Evolutionary conservation across 179 eudicot species (phyloP), one percentile per base, ranked within the genome.

Genomic region (Beta corolliflora): DNA sequence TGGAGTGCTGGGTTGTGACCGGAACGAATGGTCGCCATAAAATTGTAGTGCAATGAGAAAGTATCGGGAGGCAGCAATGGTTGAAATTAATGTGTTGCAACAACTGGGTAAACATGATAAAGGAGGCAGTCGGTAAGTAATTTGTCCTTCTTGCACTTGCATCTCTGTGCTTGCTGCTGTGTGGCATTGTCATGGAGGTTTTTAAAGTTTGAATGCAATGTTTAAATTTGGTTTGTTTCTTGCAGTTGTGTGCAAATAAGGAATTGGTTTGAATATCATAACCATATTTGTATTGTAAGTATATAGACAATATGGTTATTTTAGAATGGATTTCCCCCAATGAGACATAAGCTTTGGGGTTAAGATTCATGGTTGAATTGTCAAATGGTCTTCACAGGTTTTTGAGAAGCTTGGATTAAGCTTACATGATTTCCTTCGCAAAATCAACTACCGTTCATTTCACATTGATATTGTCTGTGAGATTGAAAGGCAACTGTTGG

Each of bases 241-340:
- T 95, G 99, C 98, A 95, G 99, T 94, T 95, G 99, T 94, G 99
- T 95, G 85, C 99, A 95, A 91, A 80, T 95, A 92, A 87, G 99
- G 99, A 95, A 95, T 97, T 95, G 99, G 98, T 95, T 95, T 95
- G 98, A 95, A 95, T 95, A 93, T 93, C 98, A 98, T 95, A 95
- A 95, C 96, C 98, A 95, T 95, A 91, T 95, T 85, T 95, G 98
- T 95, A 95, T 95, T 91, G 98, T 95, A 95, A 95, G 98, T 95
- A 85, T 66, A 87, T 89, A 75, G 87, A n/a, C n/a, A n/a, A n/a
- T n/a, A n/a, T n/a, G n/a, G n/a, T n/a, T n/a, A n/a, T n/a, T n/a
- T n/a, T n/a, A n/a, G n/a, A n/a, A n/a, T n/a, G n/a, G n/a, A n/a
- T n/a, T n/a, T n/a, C n/a, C n/a, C n/a, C n/a, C n/a, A n/a, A n/a